Evolutionary conservation across 805 yeast species (phyloP), one percentile per base, ranked within the genome.

Genomic region (Kodamaea jinghongensis): DNA sequence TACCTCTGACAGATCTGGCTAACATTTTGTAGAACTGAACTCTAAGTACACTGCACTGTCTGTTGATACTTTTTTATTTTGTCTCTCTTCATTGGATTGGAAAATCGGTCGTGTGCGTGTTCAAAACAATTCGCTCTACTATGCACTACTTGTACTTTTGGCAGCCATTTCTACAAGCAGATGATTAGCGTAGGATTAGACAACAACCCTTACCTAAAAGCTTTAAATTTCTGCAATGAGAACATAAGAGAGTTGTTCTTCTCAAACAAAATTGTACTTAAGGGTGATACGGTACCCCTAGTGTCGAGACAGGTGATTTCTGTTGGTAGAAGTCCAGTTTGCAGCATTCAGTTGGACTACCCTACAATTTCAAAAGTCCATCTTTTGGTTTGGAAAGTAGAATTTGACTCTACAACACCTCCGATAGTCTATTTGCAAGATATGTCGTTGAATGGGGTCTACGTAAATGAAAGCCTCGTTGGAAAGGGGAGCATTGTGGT

Each of bases 361-460:
- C 23, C 23, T 20, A 20, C 23, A 20, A 8, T 20, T 8, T 20
- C 23, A 5, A 20, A 20, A 20, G 23, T 20, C 23, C 23, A 20
- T 8, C 8, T 20, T 20, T 20, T 20, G 8, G 23, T 20, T 5
- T 20, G 23, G 23, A 20, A 20, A 20, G 23, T 20, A 8, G 23
- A 6, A 20, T 20, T 20, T 20, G 23, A 20, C 23, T 20, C 23
- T 8, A 20, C 5, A 20, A 20, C 23, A 6, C 23, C 47, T 45
- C 79, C 8, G 70, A 20, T 20, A 6, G 23, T 20, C 23, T 20
- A 20, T 8, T 20, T 20, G 23, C 23, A 70, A 40, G 83, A 78
- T 45, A 37, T 46, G 0, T 76, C 83, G 0, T 51, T 70, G 16
- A 79, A 79, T 58, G 83, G 83, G 2, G 69, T 75, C 1, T 59